These are phyloP conservation scores for Naegleria gruberi DNA, from an alignment of 208 protist species.

Conservation along the genomic window DNA sequence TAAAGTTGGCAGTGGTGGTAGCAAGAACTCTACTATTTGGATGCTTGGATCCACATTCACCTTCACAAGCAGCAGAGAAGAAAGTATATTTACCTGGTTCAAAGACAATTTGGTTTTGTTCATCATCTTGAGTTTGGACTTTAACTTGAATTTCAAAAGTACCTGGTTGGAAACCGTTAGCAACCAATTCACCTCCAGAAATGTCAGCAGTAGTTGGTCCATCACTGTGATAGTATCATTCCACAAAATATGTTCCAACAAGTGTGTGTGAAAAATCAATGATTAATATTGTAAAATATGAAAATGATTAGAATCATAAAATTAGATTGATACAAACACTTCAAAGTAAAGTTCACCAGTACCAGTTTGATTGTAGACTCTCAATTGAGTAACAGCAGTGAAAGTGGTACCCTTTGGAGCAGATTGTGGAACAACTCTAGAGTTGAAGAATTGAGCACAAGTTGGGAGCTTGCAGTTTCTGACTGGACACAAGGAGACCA, in stretches of 20 bases:
- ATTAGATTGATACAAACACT: neutral
- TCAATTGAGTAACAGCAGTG: slow-evolving; percentile 23
- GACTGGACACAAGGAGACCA: slow-evolving; percentile 34
- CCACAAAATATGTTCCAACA: no score
- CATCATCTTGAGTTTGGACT: slow-evolving; percentile 31
- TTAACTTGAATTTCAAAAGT: slow-evolving; percentile 26
- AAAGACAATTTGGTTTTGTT: slow-evolving; percentile 27
- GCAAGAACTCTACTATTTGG: slow-evolving; percentile 31
- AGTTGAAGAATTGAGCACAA: slow-evolving; percentile 23
- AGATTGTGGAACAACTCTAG: slow-evolving; percentile 22
- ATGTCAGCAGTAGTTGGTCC: slow-evolving; percentile 21
- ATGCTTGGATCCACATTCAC: slow-evolving; percentile 37
- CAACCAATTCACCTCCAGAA: slow-evolving; percentile 29
- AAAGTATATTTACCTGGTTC: slow-evolving; percentile 34
- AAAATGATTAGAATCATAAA: no score
- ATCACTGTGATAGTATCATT: no score
- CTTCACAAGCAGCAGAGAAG: slow-evolving; percentile 35
- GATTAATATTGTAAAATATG: no score
- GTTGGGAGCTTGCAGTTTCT: slow-evolving; percentile 23
- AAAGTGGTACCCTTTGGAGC: slow-evolving; percentile 37
- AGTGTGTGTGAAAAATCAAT: neutral
- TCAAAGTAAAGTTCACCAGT: slow-evolving; percentile 37
- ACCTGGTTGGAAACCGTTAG: slow-evolving; percentile 27
- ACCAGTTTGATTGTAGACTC: slow-evolving; percentile 35
- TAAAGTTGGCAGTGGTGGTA: neutral